Base-by-base conservation (phyloP, 2,329 filamentous ascomycete genomes). In the Penicillium sp. region DNA sequence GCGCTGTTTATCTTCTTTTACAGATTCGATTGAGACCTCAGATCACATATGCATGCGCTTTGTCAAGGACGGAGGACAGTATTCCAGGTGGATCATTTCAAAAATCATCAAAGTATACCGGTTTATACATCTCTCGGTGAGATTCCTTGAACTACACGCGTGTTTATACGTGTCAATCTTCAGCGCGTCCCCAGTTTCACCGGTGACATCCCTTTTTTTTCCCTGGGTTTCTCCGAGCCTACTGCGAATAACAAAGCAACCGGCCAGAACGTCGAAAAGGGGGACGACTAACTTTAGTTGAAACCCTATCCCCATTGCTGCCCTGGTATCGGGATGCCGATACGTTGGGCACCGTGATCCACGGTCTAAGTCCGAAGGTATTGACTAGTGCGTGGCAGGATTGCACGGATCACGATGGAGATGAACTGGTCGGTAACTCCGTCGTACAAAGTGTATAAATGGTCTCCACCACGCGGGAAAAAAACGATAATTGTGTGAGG, bases 301-400 rank as follows among this genome's bases (percentile, higher is more conserved):
- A 33, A 21, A 48, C 26, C 13, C 27, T 33, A 33, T 33, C 27
- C 27, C 44, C 39, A 13, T 41, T 13, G 14, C 33, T 50, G 21
- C n/a, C 46, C 11, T 33, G 46, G 33, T 48, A 14, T 48, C 47
- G 31, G 47, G 27, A 50, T 50, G 33, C 47, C 53, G 53, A 51
- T 24, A 43, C 19, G 13, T 53, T 52, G 52, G 49, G 29, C 46
- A 43, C 27, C 49, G 49, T 49, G 41, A 55, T 48, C 46, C 14
- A 45, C 54, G 45, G 31, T 37, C 54, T 41, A 53, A 59, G 24
- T 7, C 48, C 50, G 35, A 54, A 43, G 16, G 14, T 27, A 53
- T 41, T 16, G 14, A 48, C 26, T 22, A 48, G 16, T 16, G n/a
- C 14, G 21, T 21, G 37, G 27, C n/a, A 48, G 29, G 46, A 48